Evolutionary conservation across 2,329 filamentous ascomycete genomes (phyloP).

Genomic region (Didymella keratinophila): DNA sequence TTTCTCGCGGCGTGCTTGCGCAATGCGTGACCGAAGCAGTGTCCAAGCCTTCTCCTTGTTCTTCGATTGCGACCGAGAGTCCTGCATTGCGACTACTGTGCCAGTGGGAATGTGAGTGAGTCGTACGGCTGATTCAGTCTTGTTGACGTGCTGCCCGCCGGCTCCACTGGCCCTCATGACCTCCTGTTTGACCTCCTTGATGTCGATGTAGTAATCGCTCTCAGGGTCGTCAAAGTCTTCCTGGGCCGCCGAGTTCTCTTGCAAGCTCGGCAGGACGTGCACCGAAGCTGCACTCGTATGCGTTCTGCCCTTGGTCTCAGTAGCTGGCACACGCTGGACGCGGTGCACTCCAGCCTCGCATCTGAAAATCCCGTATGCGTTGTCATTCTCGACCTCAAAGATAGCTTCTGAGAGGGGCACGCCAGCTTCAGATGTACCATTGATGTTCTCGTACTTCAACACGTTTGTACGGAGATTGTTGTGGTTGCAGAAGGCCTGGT

Average conservation of each 20-base stretch:
- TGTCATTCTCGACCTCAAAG: constrained; percentile 77
- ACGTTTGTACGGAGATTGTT: constrained; percentile 71
- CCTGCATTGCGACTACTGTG: constrained; percentile 89
- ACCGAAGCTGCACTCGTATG: constrained; percentile 94
- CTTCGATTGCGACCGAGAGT: constrained; percentile 85
- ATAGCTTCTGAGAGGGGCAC: constrained; percentile 84
- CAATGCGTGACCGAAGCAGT: constrained; percentile 80
- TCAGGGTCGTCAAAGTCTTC: constrained; percentile 80
- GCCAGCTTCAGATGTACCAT: constrained; percentile 68
- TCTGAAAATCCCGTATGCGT: constrained; percentile 82
- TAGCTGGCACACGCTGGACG: constrained; percentile 91
- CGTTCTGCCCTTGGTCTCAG: constrained; percentile 87
- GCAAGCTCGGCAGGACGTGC: constrained; percentile 87
- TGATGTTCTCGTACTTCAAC: constrained; percentile 81
- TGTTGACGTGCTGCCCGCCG: constrained; percentile 97
- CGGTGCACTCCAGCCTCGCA: constrained; percentile 94
- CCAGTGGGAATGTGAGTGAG: constrained; percentile 90
- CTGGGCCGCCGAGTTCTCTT: constrained; percentile 59
- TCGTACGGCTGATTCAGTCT: constrained; percentile 93
- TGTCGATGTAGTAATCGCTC: constrained; percentile 90
- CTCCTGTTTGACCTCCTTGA: constrained; percentile 81
- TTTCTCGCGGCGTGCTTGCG: constrained; percentile 79
- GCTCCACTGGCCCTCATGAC: constrained; percentile 92
- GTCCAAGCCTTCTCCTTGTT: constrained; percentile 91
- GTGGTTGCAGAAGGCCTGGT: constrained; percentile 76